Evolutionary conservation across 1,139 yeast genomes (phyloP), one percentile per base, ranked within the genome.

Genomic region (Sugiyamaella xylanicola): DNA sequence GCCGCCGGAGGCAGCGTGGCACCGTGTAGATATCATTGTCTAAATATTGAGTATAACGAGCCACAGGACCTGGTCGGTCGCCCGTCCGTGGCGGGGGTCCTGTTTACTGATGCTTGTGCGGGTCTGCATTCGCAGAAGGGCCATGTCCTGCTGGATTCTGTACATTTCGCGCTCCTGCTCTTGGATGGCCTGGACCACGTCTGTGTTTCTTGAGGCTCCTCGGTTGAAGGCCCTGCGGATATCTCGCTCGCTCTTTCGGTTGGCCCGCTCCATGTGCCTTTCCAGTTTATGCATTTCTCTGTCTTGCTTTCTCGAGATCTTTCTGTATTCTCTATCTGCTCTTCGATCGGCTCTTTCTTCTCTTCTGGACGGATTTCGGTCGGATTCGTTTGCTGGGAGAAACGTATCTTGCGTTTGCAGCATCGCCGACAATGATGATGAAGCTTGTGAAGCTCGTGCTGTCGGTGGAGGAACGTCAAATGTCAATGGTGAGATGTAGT

Each of bases 81-180:
- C 9, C 8, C 9, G 9, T 25, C 29, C 29, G 9, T 25, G 29
- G 29, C 29, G 9, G 29, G 29, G 29, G 29, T 5, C 5, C 29
- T 25, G 29, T 9, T 25, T 25, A 25, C 9, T 9, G 8, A 5
- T 9, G 5, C 29, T 5, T 5, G 29, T 5, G 8, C 29, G 5
- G 8, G 29, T 25, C 29, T 25, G 29, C 9, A 25, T 5, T 19
- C 32, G 42, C 20, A 46, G 25, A 11, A 17, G 15, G 36, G 21
- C 32, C 50, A 46, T 46, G 21, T 46, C 50, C 17, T 46, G n/a
- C 32, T 46, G 50, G 35, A 46, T 46, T 17, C 27, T 19, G 9
- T 16, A 13, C 50, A 46, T 46, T 20, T 46, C 42, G 15, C 17
- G n/a, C 13, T 46, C 50, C 15, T 25, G 50, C 15, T 46, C 42